Percentiles rank a stretch among this genome's conserved stretches.
These are phyloP conservation scores for Fusarium caatingaense DNA, from an alignment of 2,329 filamentous ascomycete genomes.

Conservation along the genomic window DNA sequence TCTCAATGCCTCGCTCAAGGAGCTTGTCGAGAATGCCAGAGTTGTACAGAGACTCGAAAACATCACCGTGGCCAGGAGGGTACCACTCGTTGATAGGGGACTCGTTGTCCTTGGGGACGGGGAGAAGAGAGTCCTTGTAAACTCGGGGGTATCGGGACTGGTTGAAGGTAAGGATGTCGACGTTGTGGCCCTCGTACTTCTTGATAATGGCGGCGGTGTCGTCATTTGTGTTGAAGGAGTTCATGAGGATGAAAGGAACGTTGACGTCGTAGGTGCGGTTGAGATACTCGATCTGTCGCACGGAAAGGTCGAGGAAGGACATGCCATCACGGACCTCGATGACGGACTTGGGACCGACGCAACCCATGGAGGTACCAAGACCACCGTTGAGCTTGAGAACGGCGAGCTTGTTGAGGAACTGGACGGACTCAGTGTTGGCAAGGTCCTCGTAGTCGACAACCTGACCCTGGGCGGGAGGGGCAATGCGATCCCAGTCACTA, in stretches of 20 bases:
- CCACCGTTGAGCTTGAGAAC: conserved; percentile 99
- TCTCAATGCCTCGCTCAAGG: conserved; percentile 93
- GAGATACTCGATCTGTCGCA: conserved; percentile 98
- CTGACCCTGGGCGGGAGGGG: conserved; percentile 90
- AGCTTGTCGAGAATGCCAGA: conserved; percentile 98
- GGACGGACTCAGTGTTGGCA: conserved; percentile 87
- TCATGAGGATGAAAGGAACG: conserved; percentile 99
- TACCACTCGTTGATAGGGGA: conserved; percentile 97
- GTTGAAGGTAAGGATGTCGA: conserved; percentile 99
- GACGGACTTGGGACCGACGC: conserved; percentile 98
- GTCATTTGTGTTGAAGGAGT: conserved; percentile 99
- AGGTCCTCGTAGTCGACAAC: conserved; percentile 95
- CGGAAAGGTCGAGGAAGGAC: conserved; percentile 99
- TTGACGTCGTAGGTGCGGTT: conserved; percentile 98
- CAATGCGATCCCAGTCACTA: conserved; percentile 96
- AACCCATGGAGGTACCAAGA: conserved; percentile 99
- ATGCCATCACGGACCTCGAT: conserved; percentile 99
- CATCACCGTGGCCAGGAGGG: conserved; percentile 98
- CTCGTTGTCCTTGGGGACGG: conserved; percentile 88
- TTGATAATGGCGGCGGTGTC: conserved; percentile 99
- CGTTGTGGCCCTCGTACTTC: conserved; percentile 99
- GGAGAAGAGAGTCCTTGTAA: conserved; percentile 96
- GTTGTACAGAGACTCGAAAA: conserved; percentile 99
- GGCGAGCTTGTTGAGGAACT: conserved; percentile 96
- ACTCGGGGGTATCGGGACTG: conserved; percentile 98